Conservation (phyloP, 106 monocot genomes). For the Platanthera guangdongensis region DNA sequence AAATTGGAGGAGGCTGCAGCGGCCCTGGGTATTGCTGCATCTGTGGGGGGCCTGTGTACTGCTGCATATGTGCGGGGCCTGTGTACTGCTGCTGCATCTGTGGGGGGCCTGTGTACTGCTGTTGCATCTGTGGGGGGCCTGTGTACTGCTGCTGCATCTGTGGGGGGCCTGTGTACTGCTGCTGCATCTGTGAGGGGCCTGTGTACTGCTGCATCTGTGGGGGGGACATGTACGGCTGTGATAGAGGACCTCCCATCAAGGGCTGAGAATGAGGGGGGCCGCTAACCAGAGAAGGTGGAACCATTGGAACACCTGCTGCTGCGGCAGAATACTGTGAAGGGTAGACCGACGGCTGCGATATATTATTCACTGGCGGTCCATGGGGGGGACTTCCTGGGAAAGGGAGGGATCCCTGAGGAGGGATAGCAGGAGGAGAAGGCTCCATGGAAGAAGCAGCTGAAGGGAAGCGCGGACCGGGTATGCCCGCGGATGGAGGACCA, state of each 20-base stretch:
- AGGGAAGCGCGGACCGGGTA: not conserved
- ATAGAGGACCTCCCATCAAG: not conserved
- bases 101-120: too few species aligned
- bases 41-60: slow-evolving; percentile 3
- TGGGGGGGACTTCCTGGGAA: slow-evolving; percentile 2
- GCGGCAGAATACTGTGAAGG: not conserved
- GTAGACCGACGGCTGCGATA: not conserved
- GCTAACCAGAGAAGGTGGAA: slow-evolving; percentile 3
- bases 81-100: not conserved
- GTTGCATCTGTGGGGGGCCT: too few species aligned
- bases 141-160: too few species aligned
- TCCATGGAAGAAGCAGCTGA: not conserved
- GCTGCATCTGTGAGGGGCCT: too few species aligned
- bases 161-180: too few species aligned
- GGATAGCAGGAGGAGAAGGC: not conserved
- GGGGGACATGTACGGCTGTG: not conserved
- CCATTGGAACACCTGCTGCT: slow-evolving; percentile 9
- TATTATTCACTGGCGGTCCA: not conserved
- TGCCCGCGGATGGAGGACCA: not conserved
- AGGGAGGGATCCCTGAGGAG: not conserved
- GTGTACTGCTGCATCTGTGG: too few species aligned
- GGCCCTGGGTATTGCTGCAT: not conserved
- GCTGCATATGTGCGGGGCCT: not conserved
- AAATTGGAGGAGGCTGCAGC: slow-evolving; percentile 1
- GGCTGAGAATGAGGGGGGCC: not conserved